Base-by-base conservation (phyloP, 1,139 yeast species). In the Scheffersomyces cryptocercus region DNA sequence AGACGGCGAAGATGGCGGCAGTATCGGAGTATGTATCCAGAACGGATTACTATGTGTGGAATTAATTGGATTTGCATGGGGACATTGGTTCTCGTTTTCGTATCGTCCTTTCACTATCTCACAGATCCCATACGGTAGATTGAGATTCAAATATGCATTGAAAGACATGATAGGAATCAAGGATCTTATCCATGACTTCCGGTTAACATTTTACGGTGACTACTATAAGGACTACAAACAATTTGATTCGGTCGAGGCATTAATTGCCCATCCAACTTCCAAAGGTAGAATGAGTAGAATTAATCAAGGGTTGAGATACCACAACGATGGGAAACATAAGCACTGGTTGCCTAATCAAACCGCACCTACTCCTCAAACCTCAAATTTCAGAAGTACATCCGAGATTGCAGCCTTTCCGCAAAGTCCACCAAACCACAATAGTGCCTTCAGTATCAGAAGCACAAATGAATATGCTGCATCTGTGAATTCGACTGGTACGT, bases 21-120 rank as follows among this genome's bases (percentile, higher is more conserved):
- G 81, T 44, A 63, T 73, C 45, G 82, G 80, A 5, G 75, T 75
- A 29, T 75, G 83, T 11, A 83, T 86, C 42, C 96, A 89, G 58
- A 90, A 89, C 67, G 84, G 89, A 1, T 63, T 90, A 36, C 70
- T 93, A 53, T 89, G 97, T 60, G 68, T 88, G 29, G 99, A 95
- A 58, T 76, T 93, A 72, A 75, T 91, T 14, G 88, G 84, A 3
- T 93, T 93, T 70, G 90, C 98, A 0, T 65, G 86, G 29, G 87
- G 95, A 10, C 99, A 93, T 67, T 85, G 93, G 85, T 62, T 75
- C 37, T 91, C 98, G 0, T 93, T 93, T 62, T 81, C 89, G 6
- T 87, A 85, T 64, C 68, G 69, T 5, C 95, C 90, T 34, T 93
- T 85, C 60, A 78, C 85, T 3, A 70, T 81, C 2, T 62, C 77